phyloP scores from a whole-genome alignment of 805 yeast species.

The Starmera quercuum region DNA sequence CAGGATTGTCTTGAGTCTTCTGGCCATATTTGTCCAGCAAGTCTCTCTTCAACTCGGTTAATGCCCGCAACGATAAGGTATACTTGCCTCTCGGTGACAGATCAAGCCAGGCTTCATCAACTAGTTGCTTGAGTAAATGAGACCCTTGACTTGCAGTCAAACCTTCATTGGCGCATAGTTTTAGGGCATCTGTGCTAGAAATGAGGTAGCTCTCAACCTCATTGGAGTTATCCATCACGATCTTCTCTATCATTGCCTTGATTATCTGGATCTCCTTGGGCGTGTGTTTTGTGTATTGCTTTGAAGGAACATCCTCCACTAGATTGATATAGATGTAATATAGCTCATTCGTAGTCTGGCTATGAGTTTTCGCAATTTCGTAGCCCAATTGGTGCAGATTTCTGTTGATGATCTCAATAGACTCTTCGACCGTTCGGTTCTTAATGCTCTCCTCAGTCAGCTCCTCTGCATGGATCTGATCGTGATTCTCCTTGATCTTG shows the following conservation, averaged over 20 bases:
- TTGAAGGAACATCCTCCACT: constrained; percentile 26
- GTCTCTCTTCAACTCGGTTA: constrained; percentile 40
- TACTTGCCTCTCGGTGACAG: constrained; percentile 24
- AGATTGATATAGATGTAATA: constrained; percentile 30
- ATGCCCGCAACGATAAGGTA: constrained; percentile 30
- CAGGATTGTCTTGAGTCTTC: constrained; percentile 14
- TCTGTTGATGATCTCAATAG: constrained; percentile 19
- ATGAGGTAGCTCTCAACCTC: constrained; percentile 24
- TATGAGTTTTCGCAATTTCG: constrained; percentile 26
- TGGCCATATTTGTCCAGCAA: constrained; percentile 36
- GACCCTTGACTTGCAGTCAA: constrained; percentile 31
- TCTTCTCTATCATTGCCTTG: constrained; percentile 31
- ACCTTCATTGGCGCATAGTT: constrained; percentile 19
- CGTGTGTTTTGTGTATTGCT: constrained; percentile 25
- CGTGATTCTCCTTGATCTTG: not conserved
- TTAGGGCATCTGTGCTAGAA: constrained; percentile 19
- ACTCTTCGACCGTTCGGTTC: constrained; percentile 10
- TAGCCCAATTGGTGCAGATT: constrained; percentile 25
- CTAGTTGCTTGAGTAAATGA: constrained; percentile 29
- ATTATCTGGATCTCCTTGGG: constrained; percentile 33
- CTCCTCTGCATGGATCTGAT: not conserved
- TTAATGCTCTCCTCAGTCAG: not conserved
- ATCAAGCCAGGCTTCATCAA: constrained; percentile 49
- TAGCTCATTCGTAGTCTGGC: constrained; percentile 27
- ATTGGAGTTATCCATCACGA: constrained; percentile 17